phyloP scores from a whole-genome alignment of 331 rosid genomes.

The Saraca asoca region DNA sequence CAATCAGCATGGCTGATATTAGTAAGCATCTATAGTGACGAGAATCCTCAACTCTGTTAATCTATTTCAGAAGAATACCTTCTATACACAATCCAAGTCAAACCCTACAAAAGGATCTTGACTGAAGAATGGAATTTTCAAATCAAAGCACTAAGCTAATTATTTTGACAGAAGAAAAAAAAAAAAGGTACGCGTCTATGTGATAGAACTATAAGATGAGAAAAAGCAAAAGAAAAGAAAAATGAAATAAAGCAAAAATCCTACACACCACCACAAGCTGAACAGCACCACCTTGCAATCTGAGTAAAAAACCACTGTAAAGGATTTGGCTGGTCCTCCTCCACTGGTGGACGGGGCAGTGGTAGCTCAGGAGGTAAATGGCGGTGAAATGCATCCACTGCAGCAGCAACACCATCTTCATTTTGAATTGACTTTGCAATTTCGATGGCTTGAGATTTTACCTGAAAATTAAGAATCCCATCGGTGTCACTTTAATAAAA shows the following conservation, averaged over 20 bases:
- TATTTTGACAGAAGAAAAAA: background rate
- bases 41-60: conserved; percentile 14
- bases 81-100: conserved; percentile 28
- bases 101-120: conserved; percentile 35
- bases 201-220: conserved; percentile 4
- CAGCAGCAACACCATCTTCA: conserved; percentile 91
- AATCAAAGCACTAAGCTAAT: conserved; percentile 30
- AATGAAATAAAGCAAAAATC: conserved; percentile 21
- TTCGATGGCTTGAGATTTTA: conserved; percentile 67
- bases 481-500: conserved; percentile 21
- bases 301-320: conserved; percentile 64
- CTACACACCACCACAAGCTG: conserved; percentile 67
- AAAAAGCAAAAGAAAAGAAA: background rate
- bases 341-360: conserved; percentile 55
- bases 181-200: conserved; percentile 26
- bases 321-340: conserved; percentile 50
- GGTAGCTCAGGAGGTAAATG: conserved; percentile 84
- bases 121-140: conserved; percentile 53
- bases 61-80: conserved; percentile 16
- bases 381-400: conserved; percentile 87
- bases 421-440: conserved; percentile 71
- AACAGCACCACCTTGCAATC: conserved; percentile 68
- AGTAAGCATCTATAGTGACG: conserved; percentile 5
- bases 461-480: conserved; percentile 45
- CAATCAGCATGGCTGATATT: background rate